These are phyloP conservation scores for Macadamia tetraphylla DNA, from an alignment of 164 flowering plant species.

Conservation along the genomic window DNA sequence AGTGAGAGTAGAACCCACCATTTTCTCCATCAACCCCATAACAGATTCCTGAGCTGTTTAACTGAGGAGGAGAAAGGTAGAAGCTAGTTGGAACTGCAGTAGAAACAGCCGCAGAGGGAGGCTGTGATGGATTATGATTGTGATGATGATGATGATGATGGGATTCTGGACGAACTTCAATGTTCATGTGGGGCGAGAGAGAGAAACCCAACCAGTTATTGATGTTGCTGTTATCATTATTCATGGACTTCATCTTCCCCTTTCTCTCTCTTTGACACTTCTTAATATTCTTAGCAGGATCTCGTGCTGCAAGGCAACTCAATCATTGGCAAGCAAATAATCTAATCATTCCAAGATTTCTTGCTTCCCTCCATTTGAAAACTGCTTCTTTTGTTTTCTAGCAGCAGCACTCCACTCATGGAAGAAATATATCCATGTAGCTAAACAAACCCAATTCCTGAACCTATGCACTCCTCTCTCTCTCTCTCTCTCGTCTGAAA, in stretches of 20 bases:
- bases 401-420: constrained; percentile 26
- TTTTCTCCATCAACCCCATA: constrained; percentile 35
- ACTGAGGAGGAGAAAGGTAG: constrained; percentile 36
- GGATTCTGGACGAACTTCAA: constrained; percentile 46
- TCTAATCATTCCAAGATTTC: constrained; percentile 45
- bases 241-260: constrained; percentile 59
- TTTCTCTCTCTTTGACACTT: background rate
- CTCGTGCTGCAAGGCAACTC: constrained; percentile 32
- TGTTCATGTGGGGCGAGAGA: constrained; percentile 72
- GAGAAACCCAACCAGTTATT: constrained; percentile 85
- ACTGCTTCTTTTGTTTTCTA: constrained; percentile 29
- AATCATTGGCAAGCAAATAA: constrained; percentile 53
- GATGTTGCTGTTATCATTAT: constrained; percentile 27
- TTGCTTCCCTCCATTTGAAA: constrained; percentile 21
- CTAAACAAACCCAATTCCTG: constrained; percentile 12
- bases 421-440: constrained; percentile 13
- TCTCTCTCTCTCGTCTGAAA: constrained; percentile 16
- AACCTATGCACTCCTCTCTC: constrained; percentile 16
- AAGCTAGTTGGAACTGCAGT: constrained; percentile 36
- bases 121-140: constrained; percentile 22
- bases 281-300: constrained; percentile 10
- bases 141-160: constrained; percentile 30
- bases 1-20: constrained; percentile 36
- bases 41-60: constrained; percentile 32
- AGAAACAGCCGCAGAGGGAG: constrained; percentile 23